A percentile compares a stretch with the other conserved stretches of the same genome.
phyloP scores from a whole-genome alignment of 805 yeast species.

The Yamadazyma phyllophila region DNA sequence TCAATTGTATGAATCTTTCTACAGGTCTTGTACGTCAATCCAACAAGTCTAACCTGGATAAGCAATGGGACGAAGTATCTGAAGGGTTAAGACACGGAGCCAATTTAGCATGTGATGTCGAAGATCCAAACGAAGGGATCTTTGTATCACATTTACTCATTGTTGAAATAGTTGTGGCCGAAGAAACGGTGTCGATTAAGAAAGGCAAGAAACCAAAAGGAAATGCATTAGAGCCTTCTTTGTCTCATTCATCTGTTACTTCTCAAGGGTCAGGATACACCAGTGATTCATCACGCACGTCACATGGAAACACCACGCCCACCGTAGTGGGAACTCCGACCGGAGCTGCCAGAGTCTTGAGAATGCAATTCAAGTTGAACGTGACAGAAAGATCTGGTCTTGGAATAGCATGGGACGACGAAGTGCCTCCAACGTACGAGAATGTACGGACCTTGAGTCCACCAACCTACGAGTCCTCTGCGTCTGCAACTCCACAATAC shows the following conservation, averaged over 20 bases:
- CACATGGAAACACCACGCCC: not conserved
- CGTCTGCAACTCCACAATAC: slow-evolving; percentile 22
- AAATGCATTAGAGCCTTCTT: slow-evolving; percentile 22
- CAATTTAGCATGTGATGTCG: slow-evolving; percentile 74
- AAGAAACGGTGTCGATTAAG: slow-evolving; percentile 59
- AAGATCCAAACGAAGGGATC: slow-evolving; percentile 78
- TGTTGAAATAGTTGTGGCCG: slow-evolving; percentile 92
- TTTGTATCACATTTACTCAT: slow-evolving; percentile 72
- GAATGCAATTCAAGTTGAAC: slow-evolving; percentile 89
- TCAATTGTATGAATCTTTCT: slow-evolving; percentile 56
- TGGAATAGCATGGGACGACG: slow-evolving; percentile 98
- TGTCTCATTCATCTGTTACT: slow-evolving; percentile 16
- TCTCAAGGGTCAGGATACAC: slow-evolving; percentile 13
- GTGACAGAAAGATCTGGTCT: slow-evolving; percentile 90
- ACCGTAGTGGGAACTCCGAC: slow-evolving; percentile 67
- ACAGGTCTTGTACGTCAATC: slow-evolving; percentile 51
- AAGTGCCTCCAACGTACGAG: slow-evolving; percentile 94
- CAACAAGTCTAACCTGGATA: slow-evolving; percentile 38
- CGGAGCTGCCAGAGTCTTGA: slow-evolving; percentile 89
- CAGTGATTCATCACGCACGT: not conserved
- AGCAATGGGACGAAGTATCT: slow-evolving; percentile 20
- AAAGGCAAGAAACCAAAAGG: slow-evolving; percentile 1
- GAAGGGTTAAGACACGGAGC: slow-evolving; percentile 37
- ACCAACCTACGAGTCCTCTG: slow-evolving; percentile 59
- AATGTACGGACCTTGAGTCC: slow-evolving; percentile 84